A percentile compares a stretch with the other conserved stretches of the same genome.
Evolutionary conservation across 208 protist genomes (phyloP).

Genomic region (Leishmania turanica): DNA sequence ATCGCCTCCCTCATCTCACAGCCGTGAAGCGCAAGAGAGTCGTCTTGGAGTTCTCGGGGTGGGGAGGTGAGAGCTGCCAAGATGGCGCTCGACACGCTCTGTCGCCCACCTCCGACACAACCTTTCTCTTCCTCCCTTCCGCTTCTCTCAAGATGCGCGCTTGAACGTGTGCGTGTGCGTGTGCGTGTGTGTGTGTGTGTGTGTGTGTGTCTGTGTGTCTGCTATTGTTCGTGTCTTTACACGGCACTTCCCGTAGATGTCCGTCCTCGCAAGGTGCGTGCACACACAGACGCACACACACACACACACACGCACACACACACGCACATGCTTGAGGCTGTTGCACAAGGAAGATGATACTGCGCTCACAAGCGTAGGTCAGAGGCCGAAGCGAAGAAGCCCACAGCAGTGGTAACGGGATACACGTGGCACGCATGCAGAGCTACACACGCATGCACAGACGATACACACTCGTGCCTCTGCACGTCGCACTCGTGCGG

Average conservation of each 20-base stretch:
- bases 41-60: background rate
- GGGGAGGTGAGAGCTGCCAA: background rate
- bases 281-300: background rate
- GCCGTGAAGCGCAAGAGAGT: background rate
- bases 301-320: background rate
- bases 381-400: background rate
- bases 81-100: background rate
- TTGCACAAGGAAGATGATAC: background rate
- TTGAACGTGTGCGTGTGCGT: slow-evolving; percentile 1
- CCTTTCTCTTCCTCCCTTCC: background rate
- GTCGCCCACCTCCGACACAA: background rate
- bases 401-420: background rate
- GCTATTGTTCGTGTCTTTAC: background rate
- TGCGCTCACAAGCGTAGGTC: background rate
- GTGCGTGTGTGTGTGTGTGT: slow-evolving; percentile 9
- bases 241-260: background rate
- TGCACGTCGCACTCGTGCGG: background rate
- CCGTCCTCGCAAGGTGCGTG: background rate
- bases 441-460: background rate
- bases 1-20: slow-evolving; percentile 27
- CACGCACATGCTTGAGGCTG: background rate
- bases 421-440: background rate
- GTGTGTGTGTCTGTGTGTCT: slow-evolving; percentile 7
- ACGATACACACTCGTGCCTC: background rate
- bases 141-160: background rate